Evolutionary conservation across 306 rosid species (phyloP).

Genomic region (Vicia faba): DNA sequence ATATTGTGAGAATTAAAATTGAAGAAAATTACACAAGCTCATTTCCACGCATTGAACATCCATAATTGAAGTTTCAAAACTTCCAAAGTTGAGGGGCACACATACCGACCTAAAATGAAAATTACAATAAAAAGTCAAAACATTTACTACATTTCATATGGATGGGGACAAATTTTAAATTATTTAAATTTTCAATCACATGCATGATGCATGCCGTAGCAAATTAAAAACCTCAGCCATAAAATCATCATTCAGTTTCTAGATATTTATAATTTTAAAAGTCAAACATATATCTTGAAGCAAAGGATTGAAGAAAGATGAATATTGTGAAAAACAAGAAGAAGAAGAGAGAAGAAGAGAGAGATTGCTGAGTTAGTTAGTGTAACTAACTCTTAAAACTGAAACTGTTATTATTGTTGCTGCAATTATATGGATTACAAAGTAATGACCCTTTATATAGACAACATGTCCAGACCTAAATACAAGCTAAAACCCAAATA

Average conservation of each 20-base stretch:
- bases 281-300: no score
- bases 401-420: no score
- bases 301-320: no score
- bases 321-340: no score
- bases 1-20: no score
- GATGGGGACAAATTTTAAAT: constrained; percentile 13
- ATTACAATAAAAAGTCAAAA: background rate
- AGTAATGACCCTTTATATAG: no score
- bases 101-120: background rate
- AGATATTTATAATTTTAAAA: constrained; percentile 2
- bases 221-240: background rate
- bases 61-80: background rate
- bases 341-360: no score
- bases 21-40: background rate
- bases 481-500: no score
- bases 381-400: no score
- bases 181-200: constrained; percentile 21
- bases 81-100: constrained; percentile 24
- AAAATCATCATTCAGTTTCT: constrained; percentile 16
- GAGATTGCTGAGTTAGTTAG: no score
- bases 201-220: constrained; percentile 9
- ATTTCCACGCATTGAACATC: constrained; percentile 1
- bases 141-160: background rate
- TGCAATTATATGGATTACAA: no score
- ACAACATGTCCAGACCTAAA: no score